Percentiles rank a stretch among this genome's conserved stretches.
These are phyloP conservation scores for Draba incana DNA, from an alignment of 345 rosid genomes.

Conservation along the genomic window DNA sequence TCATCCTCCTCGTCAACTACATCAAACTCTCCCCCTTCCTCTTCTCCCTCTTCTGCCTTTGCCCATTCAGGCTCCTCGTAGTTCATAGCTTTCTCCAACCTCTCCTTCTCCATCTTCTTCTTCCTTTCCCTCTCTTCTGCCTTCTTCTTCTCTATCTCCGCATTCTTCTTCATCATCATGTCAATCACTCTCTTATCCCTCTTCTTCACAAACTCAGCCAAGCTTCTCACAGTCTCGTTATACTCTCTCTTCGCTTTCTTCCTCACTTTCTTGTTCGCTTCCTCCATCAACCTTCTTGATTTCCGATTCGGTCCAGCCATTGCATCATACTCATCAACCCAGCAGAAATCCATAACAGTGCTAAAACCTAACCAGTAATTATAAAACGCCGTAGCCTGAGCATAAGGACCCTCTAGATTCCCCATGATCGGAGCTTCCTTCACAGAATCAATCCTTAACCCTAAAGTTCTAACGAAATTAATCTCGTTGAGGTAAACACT, in stretches of 20 bases:
- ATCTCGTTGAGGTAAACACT: constrained; percentile 68
- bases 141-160: constrained; percentile 63
- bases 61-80: constrained; percentile 78
- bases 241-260: constrained; percentile 84
- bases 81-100: constrained; percentile 54
- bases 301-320: constrained; percentile 73
- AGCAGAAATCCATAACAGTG: constrained; percentile 87
- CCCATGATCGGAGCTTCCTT: constrained; percentile 91
- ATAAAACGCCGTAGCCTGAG: constrained; percentile 84
- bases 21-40: constrained; percentile 40
- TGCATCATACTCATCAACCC: constrained; percentile 80
- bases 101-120: constrained; percentile 72
- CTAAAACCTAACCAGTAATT: constrained; percentile 79
- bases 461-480: constrained; percentile 60
- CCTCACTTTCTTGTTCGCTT: constrained; percentile 87
- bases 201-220: constrained; percentile 89
- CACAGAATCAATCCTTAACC: constrained; percentile 57
- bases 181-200: constrained; percentile 92
- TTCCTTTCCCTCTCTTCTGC: constrained; percentile 66
- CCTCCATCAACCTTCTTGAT: constrained; percentile 89
- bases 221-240: constrained; percentile 76
- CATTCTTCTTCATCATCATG: constrained; percentile 69
- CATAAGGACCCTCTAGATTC: constrained; percentile 70
- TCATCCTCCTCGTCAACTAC: constrained; percentile 44
- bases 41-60: constrained; percentile 52